Base-by-base conservation (phyloP, 345 rosid genomes). In the Angophora floribunda region DNA sequence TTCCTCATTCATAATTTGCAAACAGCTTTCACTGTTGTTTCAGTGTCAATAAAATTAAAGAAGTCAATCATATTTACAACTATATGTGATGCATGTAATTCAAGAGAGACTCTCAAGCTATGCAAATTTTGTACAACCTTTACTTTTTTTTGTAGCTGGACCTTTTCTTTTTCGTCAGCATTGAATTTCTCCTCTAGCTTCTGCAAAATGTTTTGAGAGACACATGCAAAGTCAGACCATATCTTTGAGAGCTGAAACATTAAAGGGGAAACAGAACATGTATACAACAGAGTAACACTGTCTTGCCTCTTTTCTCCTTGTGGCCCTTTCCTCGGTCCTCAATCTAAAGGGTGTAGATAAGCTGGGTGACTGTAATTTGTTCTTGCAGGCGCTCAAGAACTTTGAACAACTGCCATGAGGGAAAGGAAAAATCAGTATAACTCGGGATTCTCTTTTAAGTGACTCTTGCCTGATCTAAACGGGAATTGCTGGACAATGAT, bases 131-230 rank as follows among this genome's bases (percentile, higher is more conserved):
- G 24, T 12, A 12, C 26, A n/a, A 94, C 96, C 96, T 91, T 93
- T 15, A 91, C 88, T 47, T 93, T 91, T 85, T 91, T 90, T 89
- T 94, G 97, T 86, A 89, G 89, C 90, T 94, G 95, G 80, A 89
- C 86, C 52, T 93, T 92, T 88, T 94, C 89, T 85, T 87, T 51
- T 87, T 94, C 95, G 80, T 91, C 88, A 19, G 90, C 93, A 90
- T 96, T 96, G 92, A 96, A 97, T 91, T 94, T 97, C 93, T 95
- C 99, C 92, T 96, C 99, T 52, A 97, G 98, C 93, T 94, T 97
- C 99, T 96, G 93, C 86, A 89, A 85, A 36, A 45, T 30, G 45
- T 61, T 47, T 70, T 11, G 78, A 14, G 24, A 24, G 49, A 44
- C 3, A 41, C 82, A 41, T 41, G 82, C 49, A 75, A 75, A 75